phyloP scores from a whole-genome alignment of 768 basidiomycete genomes.

The Phylloporus rhodoxanthus region DNA sequence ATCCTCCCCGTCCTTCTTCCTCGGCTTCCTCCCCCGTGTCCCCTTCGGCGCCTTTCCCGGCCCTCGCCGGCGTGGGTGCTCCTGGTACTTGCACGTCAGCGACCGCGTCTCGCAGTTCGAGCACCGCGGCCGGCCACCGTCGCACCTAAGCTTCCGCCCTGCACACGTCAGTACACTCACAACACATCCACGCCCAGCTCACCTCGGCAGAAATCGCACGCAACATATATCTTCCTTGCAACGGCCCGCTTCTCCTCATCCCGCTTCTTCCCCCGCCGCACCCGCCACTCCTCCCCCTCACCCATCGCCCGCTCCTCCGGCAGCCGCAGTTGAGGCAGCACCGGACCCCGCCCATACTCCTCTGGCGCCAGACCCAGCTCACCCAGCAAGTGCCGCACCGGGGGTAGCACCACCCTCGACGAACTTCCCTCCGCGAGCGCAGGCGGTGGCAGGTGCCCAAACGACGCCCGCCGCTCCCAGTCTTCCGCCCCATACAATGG shows the following conservation, averaged over 20 bases:
- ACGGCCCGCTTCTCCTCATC: constrained; percentile 22
- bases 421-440: constrained; percentile 14
- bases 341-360: constrained; percentile 17
- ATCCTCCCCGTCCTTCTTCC: constrained; percentile 19
- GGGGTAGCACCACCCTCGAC: constrained; percentile 24
- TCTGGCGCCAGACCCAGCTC: constrained; percentile 17
- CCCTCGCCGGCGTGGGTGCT: constrained; percentile 53
- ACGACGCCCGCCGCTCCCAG: constrained; percentile 20
- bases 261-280: constrained; percentile 16
- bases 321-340: constrained; percentile 27
- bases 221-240: constrained; percentile 38
- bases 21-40: constrained; percentile 40
- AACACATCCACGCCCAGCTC: constrained; percentile 18
- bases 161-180: background rate
- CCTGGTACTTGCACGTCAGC: constrained; percentile 49
- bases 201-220: constrained; percentile 79
- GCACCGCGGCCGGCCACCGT: constrained; percentile 59
- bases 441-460: constrained; percentile 12
- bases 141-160: constrained; percentile 75
- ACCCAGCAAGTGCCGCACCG: constrained; percentile 23
- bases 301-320: constrained; percentile 14
- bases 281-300: constrained; percentile 14
- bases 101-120: constrained; percentile 54
- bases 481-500: constrained; percentile 24
- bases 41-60: constrained; percentile 72